Conservation (phyloP, 768 basidiomycete species). For the Tylopilus cervinicoccineus region DNA sequence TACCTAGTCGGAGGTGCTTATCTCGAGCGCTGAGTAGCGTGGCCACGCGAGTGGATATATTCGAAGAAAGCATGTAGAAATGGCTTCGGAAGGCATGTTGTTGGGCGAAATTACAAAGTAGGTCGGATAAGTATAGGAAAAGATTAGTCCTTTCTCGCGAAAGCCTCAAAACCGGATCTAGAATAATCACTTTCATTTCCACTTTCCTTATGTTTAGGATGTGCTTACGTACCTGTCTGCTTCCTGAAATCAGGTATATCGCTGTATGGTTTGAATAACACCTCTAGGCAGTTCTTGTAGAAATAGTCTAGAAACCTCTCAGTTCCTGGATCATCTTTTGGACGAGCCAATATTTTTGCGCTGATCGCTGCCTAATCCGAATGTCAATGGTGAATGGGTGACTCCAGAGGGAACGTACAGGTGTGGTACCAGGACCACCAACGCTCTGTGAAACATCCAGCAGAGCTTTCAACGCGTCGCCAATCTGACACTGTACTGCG, state of each 20-base stretch:
- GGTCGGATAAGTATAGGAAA: constrained; percentile 85
- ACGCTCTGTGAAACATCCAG: constrained; percentile 65
- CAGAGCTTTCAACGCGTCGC: constrained; percentile 80
- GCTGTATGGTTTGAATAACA: constrained; percentile 75
- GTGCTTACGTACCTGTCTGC: constrained; percentile 35
- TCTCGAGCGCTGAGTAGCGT: constrained; percentile 77
- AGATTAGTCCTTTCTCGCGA: constrained; percentile 78
- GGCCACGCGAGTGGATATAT: constrained; percentile 69
- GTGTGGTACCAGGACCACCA: constrained; percentile 34
- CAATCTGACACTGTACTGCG: constrained; percentile 86
- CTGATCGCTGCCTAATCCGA: constrained; percentile 25
- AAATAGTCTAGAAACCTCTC: constrained; percentile 93
- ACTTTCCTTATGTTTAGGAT: not conserved
- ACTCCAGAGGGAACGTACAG: constrained; percentile 20
- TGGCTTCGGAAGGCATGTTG: constrained; percentile 93
- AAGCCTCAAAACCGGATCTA: constrained; percentile 53
- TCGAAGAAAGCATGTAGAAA: constrained; percentile 82
- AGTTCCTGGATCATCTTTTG: constrained; percentile 78
- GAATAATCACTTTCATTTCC: not conserved
- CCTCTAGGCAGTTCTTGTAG: constrained; percentile 77
- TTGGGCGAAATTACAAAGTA: constrained; percentile 81
- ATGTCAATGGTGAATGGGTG: constrained; percentile 3
- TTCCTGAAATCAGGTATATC: constrained; percentile 68
- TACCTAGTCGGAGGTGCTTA: constrained; percentile 91
- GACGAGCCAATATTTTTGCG: constrained; percentile 48